Percentiles rank a stretch among this genome's conserved stretches.
These are phyloP conservation scores for Multifurca ochricompacta DNA, from an alignment of 768 basidiomycete species.

Conservation along the genomic window DNA sequence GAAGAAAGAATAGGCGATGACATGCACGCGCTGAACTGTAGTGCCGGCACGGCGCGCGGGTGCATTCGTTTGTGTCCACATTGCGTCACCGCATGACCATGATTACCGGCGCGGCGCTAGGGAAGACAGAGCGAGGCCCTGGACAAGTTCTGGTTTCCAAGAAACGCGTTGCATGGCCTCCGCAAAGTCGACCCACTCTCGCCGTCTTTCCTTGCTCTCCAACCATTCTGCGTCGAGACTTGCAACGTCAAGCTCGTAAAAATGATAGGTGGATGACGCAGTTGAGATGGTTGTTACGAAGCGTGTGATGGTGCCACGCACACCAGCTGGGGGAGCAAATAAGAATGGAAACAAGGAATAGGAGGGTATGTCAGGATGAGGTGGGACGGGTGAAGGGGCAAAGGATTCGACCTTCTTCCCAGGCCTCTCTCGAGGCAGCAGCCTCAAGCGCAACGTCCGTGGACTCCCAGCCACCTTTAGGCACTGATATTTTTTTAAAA, in stretches of 20 bases:
- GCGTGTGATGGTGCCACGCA: conserved; percentile 79
- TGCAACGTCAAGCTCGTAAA: conserved; percentile 81
- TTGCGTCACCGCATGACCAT: background rate
- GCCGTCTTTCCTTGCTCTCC: conserved; percentile 66
- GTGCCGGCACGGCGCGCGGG: background rate
- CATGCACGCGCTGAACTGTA: background rate
- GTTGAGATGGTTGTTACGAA: conserved; percentile 78
- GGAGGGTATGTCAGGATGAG: conserved; percentile 53
- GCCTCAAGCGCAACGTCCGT: conserved; percentile 75
- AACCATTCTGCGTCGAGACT: conserved; percentile 74
- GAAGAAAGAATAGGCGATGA: background rate
- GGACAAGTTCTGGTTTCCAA: conserved; percentile 82
- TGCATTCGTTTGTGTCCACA: background rate
- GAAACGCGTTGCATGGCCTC: conserved; percentile 67
- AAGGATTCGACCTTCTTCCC: conserved; percentile 94
- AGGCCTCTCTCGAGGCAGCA: conserved; percentile 86
- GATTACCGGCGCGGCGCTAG: conserved; percentile 49
- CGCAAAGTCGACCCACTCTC: conserved; percentile 86
- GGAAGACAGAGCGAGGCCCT: conserved; percentile 65
- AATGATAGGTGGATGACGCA: conserved; percentile 77
- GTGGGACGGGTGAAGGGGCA: conserved; percentile 66
- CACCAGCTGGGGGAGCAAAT: conserved; percentile 55
- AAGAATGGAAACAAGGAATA: conserved; percentile 32
- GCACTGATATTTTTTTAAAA: conserved; percentile 44
- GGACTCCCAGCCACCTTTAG: conserved; percentile 89